Conservation (phyloP, 1,284 basidiomycete species). For the Trametes versicolor region DNA sequence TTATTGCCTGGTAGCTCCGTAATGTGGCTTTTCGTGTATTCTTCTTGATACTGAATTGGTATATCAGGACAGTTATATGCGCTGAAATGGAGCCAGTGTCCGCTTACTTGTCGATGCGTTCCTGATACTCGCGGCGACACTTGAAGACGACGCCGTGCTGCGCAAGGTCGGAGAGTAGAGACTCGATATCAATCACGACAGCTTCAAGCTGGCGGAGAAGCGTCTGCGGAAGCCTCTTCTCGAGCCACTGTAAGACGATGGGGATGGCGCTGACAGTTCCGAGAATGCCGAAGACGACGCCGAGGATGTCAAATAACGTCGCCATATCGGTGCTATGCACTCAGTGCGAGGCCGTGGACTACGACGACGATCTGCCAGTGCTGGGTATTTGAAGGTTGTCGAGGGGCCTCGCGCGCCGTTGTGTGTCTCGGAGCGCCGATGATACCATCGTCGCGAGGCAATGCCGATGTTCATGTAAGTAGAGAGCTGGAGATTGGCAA, state of each 20-base stretch:
- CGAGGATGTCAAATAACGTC: conserved; percentile 5
- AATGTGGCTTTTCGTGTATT: neutral
- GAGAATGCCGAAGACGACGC: conserved; percentile 3
- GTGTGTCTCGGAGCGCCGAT: too few relatives aligned
- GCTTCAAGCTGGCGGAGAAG: neutral
- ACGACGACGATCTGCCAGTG: neutral
- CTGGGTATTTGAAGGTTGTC: neutral
- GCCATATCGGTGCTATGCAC: neutral
- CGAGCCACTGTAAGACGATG: conserved; percentile 3
- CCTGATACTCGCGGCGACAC: neutral
- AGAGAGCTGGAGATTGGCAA: too few relatives aligned
- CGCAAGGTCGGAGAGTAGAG: neutral
- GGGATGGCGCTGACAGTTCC: conserved; percentile 1
- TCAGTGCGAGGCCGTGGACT: too few relatives aligned
- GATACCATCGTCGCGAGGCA: too few relatives aligned
- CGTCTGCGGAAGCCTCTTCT: conserved; percentile 6
- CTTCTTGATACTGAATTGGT: neutral
- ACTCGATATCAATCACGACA: neutral
- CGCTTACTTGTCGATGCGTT: neutral
- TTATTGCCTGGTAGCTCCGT: conserved; percentile 3
- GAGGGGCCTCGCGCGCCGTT: too few relatives aligned
- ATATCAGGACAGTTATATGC: neutral
- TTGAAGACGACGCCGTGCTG: neutral
- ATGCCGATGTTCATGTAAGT: too few relatives aligned
- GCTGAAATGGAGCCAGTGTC: neutral